phyloP scores from a whole-genome alignment of 192 early-diverging fungal species.

The Geranomyces variabilis region DNA sequence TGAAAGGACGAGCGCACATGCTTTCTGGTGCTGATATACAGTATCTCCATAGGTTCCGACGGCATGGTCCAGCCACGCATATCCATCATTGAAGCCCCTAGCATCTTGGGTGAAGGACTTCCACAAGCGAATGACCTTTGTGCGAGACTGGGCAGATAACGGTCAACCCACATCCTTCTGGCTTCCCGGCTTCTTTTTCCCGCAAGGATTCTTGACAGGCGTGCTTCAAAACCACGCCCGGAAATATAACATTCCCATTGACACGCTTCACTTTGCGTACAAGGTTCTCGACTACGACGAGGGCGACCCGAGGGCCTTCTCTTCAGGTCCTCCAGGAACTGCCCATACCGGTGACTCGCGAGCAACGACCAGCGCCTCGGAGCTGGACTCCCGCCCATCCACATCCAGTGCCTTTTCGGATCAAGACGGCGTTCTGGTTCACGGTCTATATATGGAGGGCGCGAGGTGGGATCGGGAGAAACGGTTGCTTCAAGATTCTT shows the following conservation, averaged over 20 bases:
- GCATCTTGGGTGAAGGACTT: constrained; percentile 65
- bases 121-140: constrained; percentile 42
- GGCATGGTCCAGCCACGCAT: constrained; percentile 54
- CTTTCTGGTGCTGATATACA: background rate
- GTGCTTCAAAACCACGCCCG: constrained; percentile 65
- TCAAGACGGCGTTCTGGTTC: constrained; percentile 60
- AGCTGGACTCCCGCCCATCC: constrained; percentile 3
- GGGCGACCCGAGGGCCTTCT: constrained; percentile 39
- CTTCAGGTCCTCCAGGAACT: background rate
- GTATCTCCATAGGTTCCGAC: constrained; percentile 45
- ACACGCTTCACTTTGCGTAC: constrained; percentile 55
- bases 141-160: constrained; percentile 49
- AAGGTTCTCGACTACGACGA: constrained; percentile 52
- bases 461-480: constrained; percentile 62
- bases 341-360: background rate
- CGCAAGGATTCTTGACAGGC: constrained; percentile 67
- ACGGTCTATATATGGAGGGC: constrained; percentile 61
- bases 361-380: background rate
- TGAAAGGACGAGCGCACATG: background rate
- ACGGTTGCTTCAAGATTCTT: constrained; percentile 58
- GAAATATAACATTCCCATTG: constrained; percentile 63
- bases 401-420: constrained; percentile 12
- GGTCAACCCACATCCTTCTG: constrained; percentile 64
- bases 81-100: constrained; percentile 63
- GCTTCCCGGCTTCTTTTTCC: constrained; percentile 70